Evolutionary conservation across 108 stramenopile species (phyloP).

Genomic region (Pseudonitzschia multistriata): DNA sequence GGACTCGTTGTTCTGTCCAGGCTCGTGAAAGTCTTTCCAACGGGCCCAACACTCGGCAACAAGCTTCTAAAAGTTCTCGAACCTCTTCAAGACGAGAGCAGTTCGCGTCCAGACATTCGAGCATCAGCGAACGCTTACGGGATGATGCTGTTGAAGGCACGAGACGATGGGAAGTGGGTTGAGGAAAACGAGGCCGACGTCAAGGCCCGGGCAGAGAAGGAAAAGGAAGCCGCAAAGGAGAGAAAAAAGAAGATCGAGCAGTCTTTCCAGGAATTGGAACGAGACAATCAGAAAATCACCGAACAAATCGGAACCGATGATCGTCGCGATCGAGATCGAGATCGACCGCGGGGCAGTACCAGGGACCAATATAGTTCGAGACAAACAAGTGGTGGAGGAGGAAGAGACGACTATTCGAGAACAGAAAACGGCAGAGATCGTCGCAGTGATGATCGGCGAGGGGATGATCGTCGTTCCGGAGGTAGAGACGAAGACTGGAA

Average conservation of each 20-base stretch:
- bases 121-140: conserved; percentile 76
- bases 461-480: conserved; percentile 8
- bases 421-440: conserved; percentile 5
- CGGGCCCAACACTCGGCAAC: conserved; percentile 66
- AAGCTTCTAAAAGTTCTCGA: conserved; percentile 56
- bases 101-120: conserved; percentile 72
- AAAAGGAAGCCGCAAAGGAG: conserved; percentile 58
- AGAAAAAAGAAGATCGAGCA: conserved; percentile 63
- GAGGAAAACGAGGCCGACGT: conserved; percentile 71
- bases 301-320: conserved; percentile 51
- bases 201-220: conserved; percentile 64
- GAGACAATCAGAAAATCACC: conserved; percentile 63
- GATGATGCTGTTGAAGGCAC: conserved; percentile 70
- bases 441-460: background rate
- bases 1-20: conserved; percentile 74
- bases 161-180: conserved; percentile 84
- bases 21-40: conserved; percentile 75
- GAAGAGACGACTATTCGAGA: conserved; percentile 6
- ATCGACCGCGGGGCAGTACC: background rate
- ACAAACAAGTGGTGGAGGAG: conserved; percentile 7
- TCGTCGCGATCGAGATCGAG: conserved; percentile 28
- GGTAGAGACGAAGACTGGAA: conserved; percentile 5
- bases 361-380: background rate
- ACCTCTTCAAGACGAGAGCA: conserved; percentile 66
- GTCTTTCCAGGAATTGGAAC: conserved; percentile 67